Percentiles rank a stretch among this genome's conserved stretches.
Conservation (phyloP, 208 protist species). For the Acanthamoeba pearcei region DNA sequence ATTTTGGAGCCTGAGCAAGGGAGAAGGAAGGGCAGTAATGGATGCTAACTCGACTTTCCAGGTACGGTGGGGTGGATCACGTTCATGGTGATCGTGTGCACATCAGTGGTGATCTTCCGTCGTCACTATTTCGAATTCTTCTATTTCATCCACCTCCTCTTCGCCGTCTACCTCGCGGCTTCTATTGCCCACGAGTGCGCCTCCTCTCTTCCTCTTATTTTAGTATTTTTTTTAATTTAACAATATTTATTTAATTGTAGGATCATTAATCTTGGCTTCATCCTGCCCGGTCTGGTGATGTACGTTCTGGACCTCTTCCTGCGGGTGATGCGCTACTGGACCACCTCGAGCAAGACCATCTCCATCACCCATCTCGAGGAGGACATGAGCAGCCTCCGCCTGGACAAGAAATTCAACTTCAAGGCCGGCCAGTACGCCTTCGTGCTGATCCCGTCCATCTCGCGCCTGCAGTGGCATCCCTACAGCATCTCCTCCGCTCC, state of each 20-base stretch:
- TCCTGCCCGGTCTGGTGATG: constrained; percentile 19
- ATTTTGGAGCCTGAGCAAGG: too few species aligned
- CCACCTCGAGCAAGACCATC: constrained; percentile 9
- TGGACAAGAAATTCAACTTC: constrained; percentile 63
- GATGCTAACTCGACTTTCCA: too few species aligned
- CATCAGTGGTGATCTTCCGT: constrained; percentile 12
- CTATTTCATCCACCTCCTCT: constrained; percentile 38
- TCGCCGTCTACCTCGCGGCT: neutral
- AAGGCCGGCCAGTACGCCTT: constrained; percentile 53
- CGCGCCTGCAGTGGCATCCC: constrained; percentile 36
- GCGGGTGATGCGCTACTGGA: constrained; percentile 48
- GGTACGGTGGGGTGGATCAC: constrained; percentile 23
- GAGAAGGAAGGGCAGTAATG: too few species aligned
- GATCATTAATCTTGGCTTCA: neutral
- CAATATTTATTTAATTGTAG: too few species aligned
- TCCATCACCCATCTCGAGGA: constrained; percentile 40
- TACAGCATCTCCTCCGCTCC: constrained; percentile 68
- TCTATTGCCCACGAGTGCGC: constrained; percentile 13
- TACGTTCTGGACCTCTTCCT: constrained; percentile 9
- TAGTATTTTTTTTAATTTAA: too few species aligned
- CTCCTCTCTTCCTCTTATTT: neutral
- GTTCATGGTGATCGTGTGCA: neutral
- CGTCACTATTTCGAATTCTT: constrained; percentile 63
- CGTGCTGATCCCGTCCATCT: constrained; percentile 44
- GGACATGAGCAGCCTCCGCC: neutral